Percentiles rank a stretch among this genome's conserved stretches.
These are phyloP conservation scores for Xylaria sp. DNA, from an alignment of 2,329 filamentous ascomycete species.

Conservation along the genomic window DNA sequence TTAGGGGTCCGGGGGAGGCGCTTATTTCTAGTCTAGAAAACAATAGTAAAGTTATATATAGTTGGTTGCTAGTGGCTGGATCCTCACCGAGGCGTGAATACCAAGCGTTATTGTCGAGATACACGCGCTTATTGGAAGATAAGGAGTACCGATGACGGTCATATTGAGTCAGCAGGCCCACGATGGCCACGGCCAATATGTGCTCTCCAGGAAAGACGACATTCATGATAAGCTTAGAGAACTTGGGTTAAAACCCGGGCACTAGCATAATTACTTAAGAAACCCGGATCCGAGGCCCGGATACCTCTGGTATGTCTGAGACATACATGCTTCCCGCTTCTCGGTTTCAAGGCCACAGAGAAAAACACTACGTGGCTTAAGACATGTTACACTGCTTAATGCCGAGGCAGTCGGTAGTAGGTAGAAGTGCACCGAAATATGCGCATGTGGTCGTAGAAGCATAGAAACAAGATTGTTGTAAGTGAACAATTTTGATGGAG, in stretches of 20 bases:
- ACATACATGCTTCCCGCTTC: slow-evolving; percentile 38
- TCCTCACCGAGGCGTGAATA: slow-evolving; percentile 19
- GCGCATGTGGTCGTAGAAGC: slow-evolving; percentile 34
- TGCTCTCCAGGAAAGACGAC: neutral
- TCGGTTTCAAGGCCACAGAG: slow-evolving; percentile 25
- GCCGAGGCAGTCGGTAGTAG: slow-evolving; percentile 16
- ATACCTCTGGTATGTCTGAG: slow-evolving; percentile 41
- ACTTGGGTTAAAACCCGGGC: neutral
- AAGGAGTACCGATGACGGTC: slow-evolving; percentile 23
- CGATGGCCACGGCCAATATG: neutral
- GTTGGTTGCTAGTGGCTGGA: slow-evolving; percentile 4
- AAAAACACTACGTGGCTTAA: slow-evolving; percentile 8
- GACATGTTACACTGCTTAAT: slow-evolving; percentile 22
- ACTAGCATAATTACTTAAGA: neutral
- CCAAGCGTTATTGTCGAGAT: slow-evolving; percentile 37
- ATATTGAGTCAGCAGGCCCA: slow-evolving; percentile 18
- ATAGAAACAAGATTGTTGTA: neutral
- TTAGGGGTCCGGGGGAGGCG: slow-evolving; percentile 19
- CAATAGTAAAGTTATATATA: neutral
- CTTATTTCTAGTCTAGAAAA: slow-evolving; percentile 27
- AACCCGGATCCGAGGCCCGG: slow-evolving; percentile 2
- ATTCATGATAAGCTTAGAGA: neutral
- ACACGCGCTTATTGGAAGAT: slow-evolving; percentile 41
- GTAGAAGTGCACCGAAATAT: slow-evolving; percentile 31
- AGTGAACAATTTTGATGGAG: neutral